Evolutionary conservation across 495 filamentous ascomycete genomes (phyloP), one percentile per base, ranked within the genome.

Genomic region (Chaetomidium leptoderma): DNA sequence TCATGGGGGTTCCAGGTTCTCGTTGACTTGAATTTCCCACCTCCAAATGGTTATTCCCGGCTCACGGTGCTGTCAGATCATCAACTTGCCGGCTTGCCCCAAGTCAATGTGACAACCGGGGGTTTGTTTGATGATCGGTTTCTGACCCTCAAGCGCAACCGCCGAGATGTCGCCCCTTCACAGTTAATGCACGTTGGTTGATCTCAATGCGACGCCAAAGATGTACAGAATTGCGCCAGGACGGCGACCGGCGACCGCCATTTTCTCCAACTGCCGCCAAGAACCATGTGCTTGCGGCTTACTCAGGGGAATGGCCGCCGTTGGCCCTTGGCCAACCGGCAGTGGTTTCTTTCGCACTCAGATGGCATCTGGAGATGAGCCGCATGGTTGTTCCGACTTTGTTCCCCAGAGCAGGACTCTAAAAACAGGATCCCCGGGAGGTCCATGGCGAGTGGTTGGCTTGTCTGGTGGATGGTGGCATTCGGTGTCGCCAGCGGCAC

Each of bases 401-500:
- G n/a, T n/a, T n/a, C n/a, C n/a, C n/a, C n/a, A n/a, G n/a, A n/a
- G n/a, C n/a, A n/a, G n/a, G n/a, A n/a, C n/a, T n/a, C n/a, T n/a
- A n/a, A n/a, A n/a, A n/a, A n/a, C n/a, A n/a, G n/a, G n/a, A 23
- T 42, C 42, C 27, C 43, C 26, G 24, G 29, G 1, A 29, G 6
- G 4, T n/a, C 8, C 9, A 23, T 11, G 19, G 19, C 11, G 4
- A 16, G 29, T 6, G 14, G 24, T 37, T 30, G n/a, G 19, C 13
- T 16, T 17, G 19, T 7, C 13, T 14, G 32, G 19, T 16, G 24
- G 3, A 21, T n/a, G 32, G 48, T 51, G 32, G 32, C n/a, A 26
- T 37, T 53, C 56, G 48, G 56, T 9, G 48, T 32, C 33, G 29
- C 56, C 40, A 53, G 39, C 48, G 56, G 56, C 56, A 53, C 56